Conservation (phyloP, 129 eudicot genomes). For the Centrapalus pauciflorus region DNA sequence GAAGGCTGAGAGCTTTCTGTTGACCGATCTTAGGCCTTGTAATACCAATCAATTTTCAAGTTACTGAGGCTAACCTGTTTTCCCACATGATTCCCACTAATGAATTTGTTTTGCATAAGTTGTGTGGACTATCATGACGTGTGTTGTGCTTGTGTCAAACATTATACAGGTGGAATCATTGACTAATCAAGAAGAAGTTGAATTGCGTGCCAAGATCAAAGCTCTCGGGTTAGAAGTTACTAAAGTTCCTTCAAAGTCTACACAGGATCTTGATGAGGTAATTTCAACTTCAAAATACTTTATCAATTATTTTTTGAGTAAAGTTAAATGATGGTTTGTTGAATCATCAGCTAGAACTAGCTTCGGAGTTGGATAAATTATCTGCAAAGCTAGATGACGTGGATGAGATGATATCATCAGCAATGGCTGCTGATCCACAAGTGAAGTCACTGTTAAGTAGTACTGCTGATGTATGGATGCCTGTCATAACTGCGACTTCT, state of each 20-base stretch:
- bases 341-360: conserved; percentile 59
- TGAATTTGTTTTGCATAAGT: no score
- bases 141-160: neutral
- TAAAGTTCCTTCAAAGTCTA: conserved; percentile 72
- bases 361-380: conserved; percentile 71
- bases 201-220: conserved; percentile 85
- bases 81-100: no score
- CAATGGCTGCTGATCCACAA: conserved; percentile 70
- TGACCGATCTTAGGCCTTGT: no score
- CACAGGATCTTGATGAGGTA: conserved; percentile 68
- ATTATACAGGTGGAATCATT: conserved; percentile 72
- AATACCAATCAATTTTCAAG: no score
- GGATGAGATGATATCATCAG: conserved; percentile 87
- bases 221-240: conserved; percentile 80
- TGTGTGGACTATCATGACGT: no score
- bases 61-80: no score
- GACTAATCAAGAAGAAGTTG: conserved; percentile 90
- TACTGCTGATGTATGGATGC: conserved; percentile 97
- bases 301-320: neutral
- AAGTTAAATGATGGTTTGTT: neutral
- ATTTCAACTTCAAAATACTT: neutral
- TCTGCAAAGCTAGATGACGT: conserved; percentile 83
- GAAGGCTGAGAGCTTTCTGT: no score
- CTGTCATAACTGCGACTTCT: conserved; percentile 82
- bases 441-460: conserved; percentile 70